Conservation (phyloP, 805 yeast species). For the Metschnikowia anglica region DNA sequence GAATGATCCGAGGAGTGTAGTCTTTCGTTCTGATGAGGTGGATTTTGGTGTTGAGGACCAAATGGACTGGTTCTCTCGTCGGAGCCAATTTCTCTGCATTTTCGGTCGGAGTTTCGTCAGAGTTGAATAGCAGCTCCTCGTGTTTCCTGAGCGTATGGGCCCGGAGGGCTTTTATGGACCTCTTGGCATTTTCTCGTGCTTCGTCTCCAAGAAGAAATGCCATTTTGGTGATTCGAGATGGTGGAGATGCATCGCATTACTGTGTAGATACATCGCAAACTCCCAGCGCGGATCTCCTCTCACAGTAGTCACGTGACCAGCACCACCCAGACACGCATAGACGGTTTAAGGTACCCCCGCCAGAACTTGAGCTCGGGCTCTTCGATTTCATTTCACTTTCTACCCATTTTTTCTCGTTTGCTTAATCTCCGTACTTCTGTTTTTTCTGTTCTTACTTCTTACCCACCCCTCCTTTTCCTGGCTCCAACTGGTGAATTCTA, state of each 20-base stretch:
- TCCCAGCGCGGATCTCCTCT: too few relatives aligned
- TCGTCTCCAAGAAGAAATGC: slow-evolving; percentile 22
- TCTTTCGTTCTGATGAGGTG: slow-evolving; percentile 48
- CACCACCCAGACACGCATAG: too few relatives aligned
- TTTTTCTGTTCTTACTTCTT: background rate
- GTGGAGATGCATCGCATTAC: slow-evolving; percentile 1
- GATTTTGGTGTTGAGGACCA: slow-evolving; percentile 49
- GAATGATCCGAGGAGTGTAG: slow-evolving; percentile 57
- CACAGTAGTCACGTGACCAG: background rate
- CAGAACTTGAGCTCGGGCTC: too few relatives aligned
- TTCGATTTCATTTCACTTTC: background rate
- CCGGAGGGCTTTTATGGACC: slow-evolving; percentile 18
- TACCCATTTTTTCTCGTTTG: background rate
- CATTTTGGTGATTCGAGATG: slow-evolving; percentile 9
- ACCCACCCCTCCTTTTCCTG: too few relatives aligned
- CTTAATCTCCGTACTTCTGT: too few relatives aligned
- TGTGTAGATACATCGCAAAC: too few relatives aligned
- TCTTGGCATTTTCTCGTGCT: slow-evolving; percentile 21
- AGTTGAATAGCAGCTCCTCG: slow-evolving; percentile 5
- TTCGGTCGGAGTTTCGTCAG: slow-evolving; percentile 1
- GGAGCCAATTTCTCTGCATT: slow-evolving; percentile 3
- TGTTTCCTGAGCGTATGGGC: slow-evolving; percentile 13
- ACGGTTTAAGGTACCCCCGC: too few relatives aligned
- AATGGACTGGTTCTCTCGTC: slow-evolving; percentile 28
- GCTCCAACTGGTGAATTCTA: too few relatives aligned